These are phyloP conservation scores for Ceratobasidium theobromae DNA, from an alignment of 1,284 basidiomycete species.

Conservation along the genomic window DNA sequence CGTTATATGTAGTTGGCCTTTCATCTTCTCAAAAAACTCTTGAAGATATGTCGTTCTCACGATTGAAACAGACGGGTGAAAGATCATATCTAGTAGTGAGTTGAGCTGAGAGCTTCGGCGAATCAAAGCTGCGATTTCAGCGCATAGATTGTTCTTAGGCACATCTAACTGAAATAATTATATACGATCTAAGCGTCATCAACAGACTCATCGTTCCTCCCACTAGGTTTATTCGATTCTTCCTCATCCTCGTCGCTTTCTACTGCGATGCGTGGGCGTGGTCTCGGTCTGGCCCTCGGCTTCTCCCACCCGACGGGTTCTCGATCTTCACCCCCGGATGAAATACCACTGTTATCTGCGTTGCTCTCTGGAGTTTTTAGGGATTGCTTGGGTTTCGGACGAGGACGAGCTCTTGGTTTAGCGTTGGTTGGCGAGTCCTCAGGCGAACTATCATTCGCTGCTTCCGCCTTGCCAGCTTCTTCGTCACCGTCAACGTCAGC, in stretches of 20 bases:
- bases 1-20: constrained; percentile 31
- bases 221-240: too few species aligned
- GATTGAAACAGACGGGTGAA: background rate
- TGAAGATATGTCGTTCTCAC: too few species aligned
- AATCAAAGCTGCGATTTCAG: background rate
- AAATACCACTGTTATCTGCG: background rate
- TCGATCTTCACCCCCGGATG: background rate
- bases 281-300: background rate
- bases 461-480: constrained; percentile 1
- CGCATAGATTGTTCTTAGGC: too few species aligned
- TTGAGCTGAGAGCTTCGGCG: background rate
- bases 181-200: too few species aligned
- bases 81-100: background rate
- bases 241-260: constrained; percentile 18
- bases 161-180: too few species aligned
- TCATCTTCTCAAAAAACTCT: constrained; percentile 15
- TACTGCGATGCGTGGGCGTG: constrained; percentile 2
- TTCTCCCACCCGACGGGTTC: background rate
- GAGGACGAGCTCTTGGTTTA: background rate
- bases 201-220: too few species aligned
- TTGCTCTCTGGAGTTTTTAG: background rate
- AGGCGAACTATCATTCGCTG: background rate
- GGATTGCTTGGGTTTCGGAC: constrained; percentile 1
- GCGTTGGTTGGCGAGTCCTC: background rate
- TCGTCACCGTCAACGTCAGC: background rate